phyloP scores from a whole-genome alignment of 768 basidiomycete species.

The Panellus pusillus region DNA sequence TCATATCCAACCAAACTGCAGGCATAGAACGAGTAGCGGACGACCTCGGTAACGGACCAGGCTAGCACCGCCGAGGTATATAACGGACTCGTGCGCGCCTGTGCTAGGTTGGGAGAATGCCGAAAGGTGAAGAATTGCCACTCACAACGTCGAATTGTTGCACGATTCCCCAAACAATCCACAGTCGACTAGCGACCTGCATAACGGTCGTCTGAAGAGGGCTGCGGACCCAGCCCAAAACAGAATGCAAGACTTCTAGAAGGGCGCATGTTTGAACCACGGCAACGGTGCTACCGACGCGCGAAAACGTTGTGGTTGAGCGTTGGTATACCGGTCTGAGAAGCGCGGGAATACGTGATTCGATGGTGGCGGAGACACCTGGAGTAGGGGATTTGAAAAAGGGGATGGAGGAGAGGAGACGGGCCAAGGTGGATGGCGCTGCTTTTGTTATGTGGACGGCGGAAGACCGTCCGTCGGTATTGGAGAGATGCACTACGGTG shows the following conservation, averaged over 20 bases:
- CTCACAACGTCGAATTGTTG: slow-evolving; percentile 62
- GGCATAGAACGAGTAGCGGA: slow-evolving; percentile 90
- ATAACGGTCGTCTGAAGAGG: slow-evolving; percentile 71
- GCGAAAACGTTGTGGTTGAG: slow-evolving; percentile 57
- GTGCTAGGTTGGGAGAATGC: slow-evolving; percentile 2
- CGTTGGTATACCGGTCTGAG: slow-evolving; percentile 49
- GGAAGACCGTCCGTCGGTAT: slow-evolving; percentile 41
- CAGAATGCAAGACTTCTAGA: slow-evolving; percentile 81
- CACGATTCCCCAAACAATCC: slow-evolving; percentile 84
- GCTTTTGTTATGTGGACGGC: slow-evolving; percentile 24
- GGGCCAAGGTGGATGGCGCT: slow-evolving; percentile 39
- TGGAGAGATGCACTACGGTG: slow-evolving; percentile 51
- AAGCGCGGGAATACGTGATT: slow-evolving; percentile 38
- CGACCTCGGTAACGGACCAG: slow-evolving; percentile 89
- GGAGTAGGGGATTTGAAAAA: slow-evolving; percentile 33
- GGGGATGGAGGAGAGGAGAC: slow-evolving; percentile 36
- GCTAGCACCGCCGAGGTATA: slow-evolving; percentile 91
- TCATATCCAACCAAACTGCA: slow-evolving; percentile 58
- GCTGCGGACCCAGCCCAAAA: slow-evolving; percentile 77
- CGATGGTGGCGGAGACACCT: slow-evolving; percentile 26
- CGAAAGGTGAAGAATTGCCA: slow-evolving; percentile 12
- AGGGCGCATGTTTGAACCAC: slow-evolving; percentile 82
- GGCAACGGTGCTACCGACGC: slow-evolving; percentile 60
- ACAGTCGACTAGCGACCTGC: slow-evolving; percentile 81
- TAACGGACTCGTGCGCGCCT: slow-evolving; percentile 73